Percentiles rank a stretch among this genome's conserved stretches.
These are phyloP conservation scores for Lepidopterella palustris DNA, from an alignment of 495 filamentous ascomycete genomes.

Conservation along the genomic window DNA sequence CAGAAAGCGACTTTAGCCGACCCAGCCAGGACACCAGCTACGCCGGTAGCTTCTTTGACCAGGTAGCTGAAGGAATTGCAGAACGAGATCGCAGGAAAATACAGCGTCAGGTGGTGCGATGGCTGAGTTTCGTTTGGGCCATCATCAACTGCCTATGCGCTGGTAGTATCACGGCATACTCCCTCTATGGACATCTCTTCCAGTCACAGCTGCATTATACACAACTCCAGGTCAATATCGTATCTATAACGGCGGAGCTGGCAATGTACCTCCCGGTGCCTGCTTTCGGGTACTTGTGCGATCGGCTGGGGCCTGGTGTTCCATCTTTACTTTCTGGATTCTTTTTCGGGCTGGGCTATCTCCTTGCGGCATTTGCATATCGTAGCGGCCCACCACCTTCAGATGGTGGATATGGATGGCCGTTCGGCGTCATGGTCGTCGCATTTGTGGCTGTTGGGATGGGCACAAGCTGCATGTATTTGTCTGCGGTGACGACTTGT, in stretches of 20 bases:
- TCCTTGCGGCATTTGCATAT: slow-evolving; percentile 75
- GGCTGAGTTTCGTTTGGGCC: slow-evolving; percentile 54
- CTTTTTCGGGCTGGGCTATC: slow-evolving; percentile 74
- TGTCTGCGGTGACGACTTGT: slow-evolving; percentile 81
- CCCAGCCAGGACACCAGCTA: slow-evolving; percentile 35
- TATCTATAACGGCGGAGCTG: slow-evolving; percentile 75
- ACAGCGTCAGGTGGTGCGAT: slow-evolving; percentile 45
- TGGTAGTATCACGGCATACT: slow-evolving; percentile 53
- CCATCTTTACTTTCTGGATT: slow-evolving; percentile 63
- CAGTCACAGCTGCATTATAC: slow-evolving; percentile 76
- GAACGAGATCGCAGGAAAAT: slow-evolving; percentile 51
- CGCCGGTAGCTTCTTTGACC: slow-evolving; percentile 53
- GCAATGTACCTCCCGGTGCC: slow-evolving; percentile 86
- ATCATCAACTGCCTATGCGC: slow-evolving; percentile 47
- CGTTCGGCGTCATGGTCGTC: slow-evolving; percentile 74
- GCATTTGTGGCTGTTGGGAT: slow-evolving; percentile 76
- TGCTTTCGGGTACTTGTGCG: slow-evolving; percentile 83
- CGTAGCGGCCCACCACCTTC: slow-evolving; percentile 51
- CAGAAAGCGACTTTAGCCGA: slow-evolving; percentile 27
- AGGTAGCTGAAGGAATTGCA: slow-evolving; percentile 56
- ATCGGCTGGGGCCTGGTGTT: slow-evolving; percentile 71
- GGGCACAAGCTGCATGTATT: slow-evolving; percentile 80
- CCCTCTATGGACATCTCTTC: slow-evolving; percentile 83
- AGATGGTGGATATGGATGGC: slow-evolving; percentile 56
- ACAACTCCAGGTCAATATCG: slow-evolving; percentile 83